Conservation (phyloP, 2,329 filamentous ascomycete species). For the Botrytis galanthina region DNA sequence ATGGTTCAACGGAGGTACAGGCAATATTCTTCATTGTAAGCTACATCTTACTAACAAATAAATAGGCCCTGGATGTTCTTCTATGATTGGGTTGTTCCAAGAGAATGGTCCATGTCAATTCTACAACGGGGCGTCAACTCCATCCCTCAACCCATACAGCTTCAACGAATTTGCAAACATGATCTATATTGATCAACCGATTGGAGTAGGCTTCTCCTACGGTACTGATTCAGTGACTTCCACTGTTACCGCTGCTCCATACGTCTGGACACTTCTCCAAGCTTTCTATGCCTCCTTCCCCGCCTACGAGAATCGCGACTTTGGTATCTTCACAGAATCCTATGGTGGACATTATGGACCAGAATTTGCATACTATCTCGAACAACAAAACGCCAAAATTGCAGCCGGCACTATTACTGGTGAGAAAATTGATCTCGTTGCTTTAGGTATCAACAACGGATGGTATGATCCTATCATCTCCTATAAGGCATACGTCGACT, state of each 20-base stretch:
- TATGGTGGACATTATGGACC: conserved; percentile 61
- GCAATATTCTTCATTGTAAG: neutral
- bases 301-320: conserved; percentile 57
- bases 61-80: conserved; percentile 46
- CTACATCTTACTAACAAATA: neutral
- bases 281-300: conserved; percentile 64
- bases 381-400: conserved; percentile 56
- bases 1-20: conserved; percentile 45
- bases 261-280: conserved; percentile 58
- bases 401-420: conserved; percentile 41
- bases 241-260: conserved; percentile 47
- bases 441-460: conserved; percentile 40
- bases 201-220: conserved; percentile 45
- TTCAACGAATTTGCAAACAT: conserved; percentile 44
- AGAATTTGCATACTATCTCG: conserved; percentile 53
- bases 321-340: conserved; percentile 51
- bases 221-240: conserved; percentile 44
- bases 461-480: conserved; percentile 57
- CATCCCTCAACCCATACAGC: conserved; percentile 43
- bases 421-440: conserved; percentile 38
- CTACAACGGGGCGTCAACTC: conserved; percentile 42
- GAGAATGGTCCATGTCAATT: conserved; percentile 46
- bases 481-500: conserved; percentile 39
- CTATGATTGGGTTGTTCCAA: conserved; percentile 60
- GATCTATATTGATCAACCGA: conserved; percentile 43